Conservation (phyloP, 148 eudicot genomes). For the Rhododendron mucronatum region DNA sequence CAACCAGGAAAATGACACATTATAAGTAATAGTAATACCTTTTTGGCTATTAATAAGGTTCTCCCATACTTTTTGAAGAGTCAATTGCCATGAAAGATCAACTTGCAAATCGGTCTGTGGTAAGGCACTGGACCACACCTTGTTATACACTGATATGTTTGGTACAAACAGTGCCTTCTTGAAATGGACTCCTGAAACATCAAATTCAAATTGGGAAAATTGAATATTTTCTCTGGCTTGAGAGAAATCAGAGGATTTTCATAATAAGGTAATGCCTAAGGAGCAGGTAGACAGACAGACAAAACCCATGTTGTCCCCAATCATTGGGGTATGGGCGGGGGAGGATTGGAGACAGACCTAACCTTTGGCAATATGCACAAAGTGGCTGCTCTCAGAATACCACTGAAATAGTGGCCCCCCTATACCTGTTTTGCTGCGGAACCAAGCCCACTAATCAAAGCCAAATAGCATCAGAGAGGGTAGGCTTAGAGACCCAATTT, state of each 20-base stretch:
- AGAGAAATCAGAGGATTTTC: neutral
- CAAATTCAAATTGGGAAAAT: neutral
- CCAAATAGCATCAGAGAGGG: too few relatives aligned
- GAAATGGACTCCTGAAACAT: slow-evolving; percentile 73
- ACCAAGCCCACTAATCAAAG: too few relatives aligned
- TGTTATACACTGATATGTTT: slow-evolving; percentile 80
- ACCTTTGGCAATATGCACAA: too few relatives aligned
- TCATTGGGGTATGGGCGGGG: too few relatives aligned
- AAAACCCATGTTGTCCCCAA: too few relatives aligned
- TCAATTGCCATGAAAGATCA: slow-evolving; percentile 87
- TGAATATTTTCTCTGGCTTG: neutral
- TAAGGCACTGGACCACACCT: slow-evolving; percentile 46
- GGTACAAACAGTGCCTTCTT: slow-evolving; percentile 93
- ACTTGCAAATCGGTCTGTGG: slow-evolving; percentile 55
- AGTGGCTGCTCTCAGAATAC: too few relatives aligned
- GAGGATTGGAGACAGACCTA: too few relatives aligned
- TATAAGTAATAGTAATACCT: slow-evolving; percentile 33
- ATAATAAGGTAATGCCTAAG: neutral
- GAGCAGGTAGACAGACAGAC: neutral
- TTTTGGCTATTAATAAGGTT: slow-evolving; percentile 48
- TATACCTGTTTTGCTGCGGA: too few relatives aligned
- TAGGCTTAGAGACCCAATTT: too few relatives aligned
- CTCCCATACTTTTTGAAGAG: slow-evolving; percentile 84
- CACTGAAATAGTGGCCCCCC: too few relatives aligned
- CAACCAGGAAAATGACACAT: neutral